Conservation (phyloP, 75 land plant species). For the Cunninghamia lanceolata region DNA sequence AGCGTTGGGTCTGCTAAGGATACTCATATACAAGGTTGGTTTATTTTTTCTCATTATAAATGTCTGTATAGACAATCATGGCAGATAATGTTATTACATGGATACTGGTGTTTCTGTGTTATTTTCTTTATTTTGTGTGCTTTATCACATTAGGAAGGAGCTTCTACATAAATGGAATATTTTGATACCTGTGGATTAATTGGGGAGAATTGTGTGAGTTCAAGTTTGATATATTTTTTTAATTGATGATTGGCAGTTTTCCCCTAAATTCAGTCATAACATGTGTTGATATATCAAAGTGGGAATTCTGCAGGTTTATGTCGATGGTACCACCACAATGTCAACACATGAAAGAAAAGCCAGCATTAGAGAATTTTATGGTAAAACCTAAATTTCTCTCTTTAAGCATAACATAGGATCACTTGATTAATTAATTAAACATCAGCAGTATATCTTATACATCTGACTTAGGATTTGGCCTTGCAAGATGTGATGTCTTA, state of each 20-base stretch:
- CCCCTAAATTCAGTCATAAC: background rate
- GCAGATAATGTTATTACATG: background rate
- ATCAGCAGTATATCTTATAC: background rate
- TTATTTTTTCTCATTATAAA: background rate
- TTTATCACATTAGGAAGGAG: background rate
- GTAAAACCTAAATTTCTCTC: conserved; percentile 19
- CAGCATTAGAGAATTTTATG: conserved; percentile 80
- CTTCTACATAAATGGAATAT: background rate
- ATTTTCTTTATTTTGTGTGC: background rate
- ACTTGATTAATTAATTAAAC: background rate
- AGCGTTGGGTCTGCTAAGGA: conserved; percentile 81
- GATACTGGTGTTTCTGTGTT: background rate
- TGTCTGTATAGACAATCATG: background rate
- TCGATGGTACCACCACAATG: conserved; percentile 89
- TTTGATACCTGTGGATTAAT: background rate
- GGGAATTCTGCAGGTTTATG: conserved; percentile 39
- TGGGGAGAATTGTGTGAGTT: background rate
- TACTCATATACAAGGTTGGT: conserved; percentile 85
- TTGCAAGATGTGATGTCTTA: background rate
- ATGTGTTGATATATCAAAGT: background rate
- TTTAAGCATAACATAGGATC: background rate
- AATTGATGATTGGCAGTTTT: background rate
- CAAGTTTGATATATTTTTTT: background rate
- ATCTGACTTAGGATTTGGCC: background rate
- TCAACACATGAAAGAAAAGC: conserved; percentile 81